Percentiles rank a stretch among this genome's conserved stretches.
phyloP scores from a whole-genome alignment of 1,284 basidiomycete genomes.

The Gymnopus androsaceus region DNA sequence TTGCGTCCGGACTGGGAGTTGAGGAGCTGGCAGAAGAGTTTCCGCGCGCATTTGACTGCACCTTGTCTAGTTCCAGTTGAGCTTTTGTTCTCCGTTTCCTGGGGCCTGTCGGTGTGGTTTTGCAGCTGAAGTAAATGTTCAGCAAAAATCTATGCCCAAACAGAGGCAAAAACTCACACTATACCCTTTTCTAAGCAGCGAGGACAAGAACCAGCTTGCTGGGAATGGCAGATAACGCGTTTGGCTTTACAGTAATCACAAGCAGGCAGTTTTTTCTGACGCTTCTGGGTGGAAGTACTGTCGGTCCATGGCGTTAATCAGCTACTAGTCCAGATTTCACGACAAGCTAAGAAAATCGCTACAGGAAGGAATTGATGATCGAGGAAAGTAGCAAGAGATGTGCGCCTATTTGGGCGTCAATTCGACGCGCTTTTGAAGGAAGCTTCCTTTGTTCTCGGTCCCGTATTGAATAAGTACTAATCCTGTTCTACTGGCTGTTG shows the following conservation, averaged over 20 bases:
- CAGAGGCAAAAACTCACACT: neutral
- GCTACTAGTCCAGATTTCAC: no score
- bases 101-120: neutral
- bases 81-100: constrained; percentile 7
- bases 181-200: constrained; percentile 11
- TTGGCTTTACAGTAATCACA: constrained; percentile 11
- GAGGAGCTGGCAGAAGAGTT: neutral
- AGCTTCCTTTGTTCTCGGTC: no score
- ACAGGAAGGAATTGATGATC: no score
- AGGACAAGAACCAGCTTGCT: constrained; percentile 6
- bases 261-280: constrained; percentile 5
- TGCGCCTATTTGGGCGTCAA: no score
- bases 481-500: no score
- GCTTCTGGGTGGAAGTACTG: neutral
- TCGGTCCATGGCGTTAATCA: neutral
- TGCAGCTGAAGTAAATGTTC: constrained; percentile 1
- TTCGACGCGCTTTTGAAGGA: no score
- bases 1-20: neutral
- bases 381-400: no score
- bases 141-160: neutral
- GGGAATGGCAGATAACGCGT: constrained; percentile 12
- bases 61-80: neutral
- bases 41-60: neutral
- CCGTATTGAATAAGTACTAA: no score
- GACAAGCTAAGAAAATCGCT: no score